Percentiles rank a stretch among this genome's conserved stretches.
phyloP scores from a whole-genome alignment of 2,329 filamentous ascomycete species.

The Zasmidium cellare region DNA sequence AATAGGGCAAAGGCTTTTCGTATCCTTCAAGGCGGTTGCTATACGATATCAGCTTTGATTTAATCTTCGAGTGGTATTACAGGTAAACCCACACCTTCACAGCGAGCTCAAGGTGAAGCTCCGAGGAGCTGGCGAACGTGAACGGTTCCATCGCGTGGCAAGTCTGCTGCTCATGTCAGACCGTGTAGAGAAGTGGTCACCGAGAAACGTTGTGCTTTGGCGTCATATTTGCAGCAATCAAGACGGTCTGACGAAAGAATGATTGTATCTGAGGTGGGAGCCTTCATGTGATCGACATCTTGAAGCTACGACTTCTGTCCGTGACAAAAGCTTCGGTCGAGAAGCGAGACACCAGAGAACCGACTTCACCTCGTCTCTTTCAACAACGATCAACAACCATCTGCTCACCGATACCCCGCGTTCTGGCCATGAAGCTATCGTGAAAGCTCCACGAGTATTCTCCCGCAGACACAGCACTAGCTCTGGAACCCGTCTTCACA shows the following conservation, averaged over 20 bases:
- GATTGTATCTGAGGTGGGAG: not conserved
- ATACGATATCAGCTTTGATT: conserved; percentile 23
- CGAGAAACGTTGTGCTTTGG: not conserved
- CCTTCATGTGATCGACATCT: not conserved
- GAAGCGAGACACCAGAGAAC: too few species aligned
- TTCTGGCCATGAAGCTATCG: too few species aligned
- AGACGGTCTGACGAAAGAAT: not conserved
- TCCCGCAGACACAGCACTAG: too few species aligned
- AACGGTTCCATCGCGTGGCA: conserved; percentile 76
- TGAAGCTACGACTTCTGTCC: too few species aligned
- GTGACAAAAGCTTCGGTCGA: too few species aligned
- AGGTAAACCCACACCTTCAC: conserved; percentile 60
- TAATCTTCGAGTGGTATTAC: not conserved
- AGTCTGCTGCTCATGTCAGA: not conserved
- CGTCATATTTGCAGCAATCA: not conserved
- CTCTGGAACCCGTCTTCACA: too few species aligned
- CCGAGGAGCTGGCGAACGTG: conserved; percentile 88
- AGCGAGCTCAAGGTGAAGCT: conserved; percentile 70
- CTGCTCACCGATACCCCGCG: too few species aligned
- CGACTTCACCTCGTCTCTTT: too few species aligned
- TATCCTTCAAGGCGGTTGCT: conserved; percentile 73
- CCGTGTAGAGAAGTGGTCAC: not conserved
- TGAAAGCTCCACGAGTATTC: too few species aligned
- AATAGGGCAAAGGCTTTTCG: conserved; percentile 72
- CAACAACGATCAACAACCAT: too few species aligned